A percentile compares a stretch with the other conserved stretches of the same genome.
Evolutionary conservation across 768 basidiomycete genomes (phyloP).

Genomic region (Termitomyces sp.): DNA sequence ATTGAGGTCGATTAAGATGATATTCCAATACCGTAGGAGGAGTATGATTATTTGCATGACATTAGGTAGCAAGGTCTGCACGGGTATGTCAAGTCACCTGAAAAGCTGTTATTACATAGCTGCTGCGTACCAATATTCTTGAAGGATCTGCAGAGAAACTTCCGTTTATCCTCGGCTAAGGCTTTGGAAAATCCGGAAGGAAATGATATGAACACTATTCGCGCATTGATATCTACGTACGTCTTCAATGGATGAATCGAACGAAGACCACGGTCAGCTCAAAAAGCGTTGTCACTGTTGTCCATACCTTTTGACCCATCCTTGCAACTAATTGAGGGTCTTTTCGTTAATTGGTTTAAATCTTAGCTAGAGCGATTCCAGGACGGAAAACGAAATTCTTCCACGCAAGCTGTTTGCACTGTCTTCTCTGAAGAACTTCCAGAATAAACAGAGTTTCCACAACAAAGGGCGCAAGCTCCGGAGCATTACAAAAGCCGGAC

Average conservation of each 20-base stretch:
- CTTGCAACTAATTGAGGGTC: not conserved
- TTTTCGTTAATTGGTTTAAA: not conserved
- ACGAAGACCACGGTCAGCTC: not conserved
- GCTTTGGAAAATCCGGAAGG: not conserved
- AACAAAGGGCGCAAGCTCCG: not conserved
- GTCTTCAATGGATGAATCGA: not conserved
- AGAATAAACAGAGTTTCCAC: not conserved
- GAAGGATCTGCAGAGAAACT: not conserved
- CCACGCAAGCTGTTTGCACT: not conserved
- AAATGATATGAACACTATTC: not conserved
- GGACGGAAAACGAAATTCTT: not conserved
- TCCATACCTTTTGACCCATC: not conserved
- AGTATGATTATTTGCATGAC: not conserved
- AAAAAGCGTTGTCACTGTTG: not conserved
- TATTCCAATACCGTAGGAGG: not conserved
- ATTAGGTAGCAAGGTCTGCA: not conserved
- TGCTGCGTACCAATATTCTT: not conserved
- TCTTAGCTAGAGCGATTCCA: not conserved
- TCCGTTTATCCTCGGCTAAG: not conserved
- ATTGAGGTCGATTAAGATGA: not conserved
- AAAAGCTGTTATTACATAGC: not conserved
- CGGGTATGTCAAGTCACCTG: not conserved
- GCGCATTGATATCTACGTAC: not conserved
- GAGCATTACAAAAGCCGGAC: not conserved
- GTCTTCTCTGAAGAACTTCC: not conserved